Base-by-base conservation (phyloP, 768 basidiomycete genomes). In the Hypholoma sublateritium region DNA sequence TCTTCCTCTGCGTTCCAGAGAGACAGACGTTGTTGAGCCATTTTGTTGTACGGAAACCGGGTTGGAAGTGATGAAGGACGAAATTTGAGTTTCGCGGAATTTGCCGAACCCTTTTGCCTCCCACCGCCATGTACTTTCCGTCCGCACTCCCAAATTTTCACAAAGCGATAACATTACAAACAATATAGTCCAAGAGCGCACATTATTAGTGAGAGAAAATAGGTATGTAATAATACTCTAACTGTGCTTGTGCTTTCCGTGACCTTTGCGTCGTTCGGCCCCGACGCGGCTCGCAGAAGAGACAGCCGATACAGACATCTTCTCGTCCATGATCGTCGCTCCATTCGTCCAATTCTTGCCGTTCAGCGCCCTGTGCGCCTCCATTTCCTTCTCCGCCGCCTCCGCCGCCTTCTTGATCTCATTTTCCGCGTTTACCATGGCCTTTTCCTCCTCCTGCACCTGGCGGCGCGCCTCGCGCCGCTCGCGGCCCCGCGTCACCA, bases 401-500 rank as follows among this genome's bases (percentile, higher is more conserved):
- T 50, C 53, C 12, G 46, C 54, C 22, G 35, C 17, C 12, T 32
- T 32, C 43, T 45, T 44, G 43, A 44, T 53, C 53, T 53, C 53
- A 21, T 53, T 45, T 32, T 53, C 53, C 5, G 42, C 43, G 4
- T 53, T 42, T 6, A 44, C 9, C 52, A 60, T 52, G 47, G 47
- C 59, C 36, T 62, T 55, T 56, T 62, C 63, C n/a, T 47, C 21
- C 21, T 64, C 67, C 45, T 70, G 65, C 16, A 66, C 51, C 28
- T 41, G 72, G 49, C 83, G 74, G 55, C 87, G 74, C 67, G 72
- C 74, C 71, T 92, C 91, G 58, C 91, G 76, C 28, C 95, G 79
- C 65, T 95, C 92, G 43, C 89, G 77, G 3, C 95, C 95, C 4
- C 87, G 81, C 0, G 91, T 93, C 48, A 98, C 79, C 80, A 98